Percentiles rank a stretch among this genome's conserved stretches.
phyloP scores from a whole-genome alignment of 768 basidiomycete species.

The Suillus clintonianus region DNA sequence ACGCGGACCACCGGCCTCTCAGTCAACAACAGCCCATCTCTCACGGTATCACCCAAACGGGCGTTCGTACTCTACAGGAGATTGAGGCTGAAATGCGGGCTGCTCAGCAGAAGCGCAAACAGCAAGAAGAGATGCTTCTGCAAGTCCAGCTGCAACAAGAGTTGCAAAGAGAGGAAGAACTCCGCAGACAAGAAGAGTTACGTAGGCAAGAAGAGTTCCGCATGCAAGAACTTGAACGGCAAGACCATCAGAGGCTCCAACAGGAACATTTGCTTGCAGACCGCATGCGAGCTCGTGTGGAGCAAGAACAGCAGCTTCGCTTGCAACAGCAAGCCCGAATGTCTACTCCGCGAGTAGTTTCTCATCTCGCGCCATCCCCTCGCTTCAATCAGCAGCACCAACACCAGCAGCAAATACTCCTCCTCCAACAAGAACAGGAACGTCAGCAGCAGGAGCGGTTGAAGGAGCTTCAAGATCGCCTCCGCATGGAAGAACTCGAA shows the following conservation, averaged over 20 bases:
- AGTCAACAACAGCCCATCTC: conserved; percentile 42
- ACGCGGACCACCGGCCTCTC: conserved; percentile 32
- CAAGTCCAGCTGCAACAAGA: conserved; percentile 46
- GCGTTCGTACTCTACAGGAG: conserved; percentile 71
- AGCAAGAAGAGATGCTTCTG: conserved; percentile 43
- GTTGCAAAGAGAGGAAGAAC: conserved; percentile 32
- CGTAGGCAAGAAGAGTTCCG: conserved; percentile 30
- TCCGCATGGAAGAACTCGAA: conserved; percentile 66
- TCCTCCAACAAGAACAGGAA: conserved; percentile 70
- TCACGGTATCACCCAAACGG: conserved; percentile 35
- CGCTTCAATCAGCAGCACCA: conserved; percentile 76
- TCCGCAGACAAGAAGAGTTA: conserved; percentile 13
- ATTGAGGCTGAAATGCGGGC: conserved; percentile 85
- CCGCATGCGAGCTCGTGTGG: conserved; percentile 13
- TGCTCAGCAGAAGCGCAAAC: conserved; percentile 49
- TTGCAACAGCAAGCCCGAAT: conserved; percentile 39
- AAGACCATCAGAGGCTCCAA: conserved; percentile 43
- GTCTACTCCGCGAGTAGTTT: conserved; percentile 64
- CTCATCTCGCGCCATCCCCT: conserved; percentile 64
- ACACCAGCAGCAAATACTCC: conserved; percentile 68
- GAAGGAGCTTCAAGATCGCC: conserved; percentile 63
- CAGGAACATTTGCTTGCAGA: conserved; percentile 34
- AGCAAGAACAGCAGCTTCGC: conserved; percentile 37
- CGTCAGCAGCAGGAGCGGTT: conserved; percentile 57
- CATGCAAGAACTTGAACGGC: conserved; percentile 36